phyloP scores from a whole-genome alignment of 2,329 filamentous ascomycete species.

The Xylaria sp. region DNA sequence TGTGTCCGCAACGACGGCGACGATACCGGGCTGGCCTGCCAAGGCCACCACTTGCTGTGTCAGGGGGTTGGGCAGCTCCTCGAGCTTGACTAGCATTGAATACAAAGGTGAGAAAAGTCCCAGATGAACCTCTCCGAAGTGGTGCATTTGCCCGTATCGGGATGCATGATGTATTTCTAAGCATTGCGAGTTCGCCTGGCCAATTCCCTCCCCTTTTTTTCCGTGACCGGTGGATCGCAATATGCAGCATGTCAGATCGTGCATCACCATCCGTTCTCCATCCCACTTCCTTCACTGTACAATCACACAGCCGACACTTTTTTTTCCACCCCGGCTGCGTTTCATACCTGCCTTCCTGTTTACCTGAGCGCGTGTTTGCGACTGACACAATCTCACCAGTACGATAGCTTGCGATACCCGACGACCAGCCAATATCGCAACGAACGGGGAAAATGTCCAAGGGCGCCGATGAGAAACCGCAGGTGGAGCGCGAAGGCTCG shows the following conservation, averaged over 20 bases:
- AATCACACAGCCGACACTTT: neutral
- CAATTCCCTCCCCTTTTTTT: neutral
- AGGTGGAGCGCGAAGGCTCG: constrained; percentile 30
- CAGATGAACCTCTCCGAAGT: neutral
- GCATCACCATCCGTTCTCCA: neutral
- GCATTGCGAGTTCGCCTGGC: neutral
- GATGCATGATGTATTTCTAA: neutral
- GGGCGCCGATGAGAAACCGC: constrained; percentile 30
- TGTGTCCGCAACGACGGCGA: constrained; percentile 22
- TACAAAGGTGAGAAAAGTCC: constrained; percentile 29
- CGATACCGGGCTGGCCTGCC: constrained; percentile 21
- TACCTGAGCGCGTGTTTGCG: neutral
- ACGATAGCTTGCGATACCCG: constrained; percentile 19
- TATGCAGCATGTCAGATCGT: neutral
- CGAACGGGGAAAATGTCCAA: constrained; percentile 33
- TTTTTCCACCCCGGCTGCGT: neutral
- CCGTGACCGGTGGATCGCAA: neutral
- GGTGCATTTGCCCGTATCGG: neutral
- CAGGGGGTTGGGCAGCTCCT: constrained; percentile 34
- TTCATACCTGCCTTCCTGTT: neutral
- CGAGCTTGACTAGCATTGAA: constrained; percentile 22
- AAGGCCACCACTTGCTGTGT: constrained; percentile 28
- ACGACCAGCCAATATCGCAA: constrained; percentile 10
- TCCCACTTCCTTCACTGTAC: neutral
- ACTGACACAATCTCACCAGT: constrained; percentile 18